These are phyloP conservation scores for Candida broadrunensis DNA, from an alignment of 805 yeast genomes.

Conservation along the genomic window DNA sequence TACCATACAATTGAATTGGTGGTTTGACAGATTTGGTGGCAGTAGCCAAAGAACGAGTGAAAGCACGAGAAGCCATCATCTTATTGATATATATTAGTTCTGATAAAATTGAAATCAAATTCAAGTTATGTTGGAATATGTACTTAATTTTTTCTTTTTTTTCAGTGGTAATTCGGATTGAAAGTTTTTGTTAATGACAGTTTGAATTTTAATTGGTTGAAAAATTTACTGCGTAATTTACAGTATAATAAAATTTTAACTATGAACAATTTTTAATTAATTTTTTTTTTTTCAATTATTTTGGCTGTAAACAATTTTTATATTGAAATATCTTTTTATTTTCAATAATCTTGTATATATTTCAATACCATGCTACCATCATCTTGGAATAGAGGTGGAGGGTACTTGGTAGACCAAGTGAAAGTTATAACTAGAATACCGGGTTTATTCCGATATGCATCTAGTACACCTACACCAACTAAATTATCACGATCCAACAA, in stretches of 20 bases:
- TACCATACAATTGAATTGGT: conserved; percentile 90
- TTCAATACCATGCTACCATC: neutral
- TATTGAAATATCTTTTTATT: too few relatives aligned
- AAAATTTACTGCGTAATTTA: too few relatives aligned
- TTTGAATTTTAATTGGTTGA: conserved; percentile 6
- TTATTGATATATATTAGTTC: neutral
- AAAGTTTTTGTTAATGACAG: too few relatives aligned
- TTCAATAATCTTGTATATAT: too few relatives aligned
- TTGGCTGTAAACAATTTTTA: too few relatives aligned
- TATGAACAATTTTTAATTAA: too few relatives aligned
- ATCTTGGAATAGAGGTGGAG: neutral
- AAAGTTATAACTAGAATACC: neutral
- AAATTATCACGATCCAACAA: neutral
- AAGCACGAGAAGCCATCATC: conserved; percentile 61
- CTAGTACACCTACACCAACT: conserved; percentile 6
- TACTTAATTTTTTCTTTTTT: neutral
- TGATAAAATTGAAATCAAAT: too few relatives aligned
- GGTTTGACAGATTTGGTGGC: conserved; percentile 67
- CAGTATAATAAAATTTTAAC: too few relatives aligned
- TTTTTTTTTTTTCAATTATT: too few relatives aligned
- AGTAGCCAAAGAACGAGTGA: conserved; percentile 71
- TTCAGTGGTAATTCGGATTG: neutral
- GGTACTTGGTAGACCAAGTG: conserved; percentile 5
- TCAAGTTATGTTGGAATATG: neutral
- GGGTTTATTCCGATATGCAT: conserved; percentile 9